Evolutionary conservation across 1,139 yeast species (phyloP), one percentile per base, ranked within the genome.

Genomic region (Pichia sp.): DNA sequence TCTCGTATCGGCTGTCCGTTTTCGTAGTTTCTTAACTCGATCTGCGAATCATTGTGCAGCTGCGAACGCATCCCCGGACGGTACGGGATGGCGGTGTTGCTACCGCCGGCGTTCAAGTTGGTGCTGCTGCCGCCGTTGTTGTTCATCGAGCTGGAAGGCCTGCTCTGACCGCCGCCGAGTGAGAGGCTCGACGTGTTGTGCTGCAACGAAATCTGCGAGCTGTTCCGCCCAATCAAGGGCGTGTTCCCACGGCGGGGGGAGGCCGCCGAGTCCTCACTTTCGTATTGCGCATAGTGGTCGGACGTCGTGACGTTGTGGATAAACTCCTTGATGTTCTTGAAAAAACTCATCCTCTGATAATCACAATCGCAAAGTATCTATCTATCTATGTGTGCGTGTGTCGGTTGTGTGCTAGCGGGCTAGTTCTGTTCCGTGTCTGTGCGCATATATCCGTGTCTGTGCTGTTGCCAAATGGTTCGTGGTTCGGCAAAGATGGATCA

Each of bases 1-100:
- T 89, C 77, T 8, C 95, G 92, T 6, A 90, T 88, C 19, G 90
- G 87, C 57, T 76, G 80, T 3, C 86, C 85, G 53, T 75, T 64
- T 45, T 72, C 70, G 59, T 76, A 78, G 57, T 79, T 81, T 61
- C 75, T 75, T 64, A 80, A 69, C 59, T 78, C 78, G 65, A 80
- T 72, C 47, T 68, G 68, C 5, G 68, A 55, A 57, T 73, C 73
- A 50, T 75, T 67, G 57, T 75, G 73, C 54, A 80, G 68, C 52
- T 69, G 71, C 2, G 74, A 65, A 47, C 75, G 67, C 60, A 72
- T 59, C 1, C 77, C 77, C 0, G 77, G 76, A 48, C 73, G 66
- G 59, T 73, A 73, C 23, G 70, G 73, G 44, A 72, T 68, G 5
- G 52, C 19, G 38, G 19, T 49, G 10, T 30, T 30, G n/a, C n/a